Evolutionary conservation across 2,329 filamentous ascomycete genomes (phyloP).

Genomic region (Exophiala phaeomuriformis): DNA sequence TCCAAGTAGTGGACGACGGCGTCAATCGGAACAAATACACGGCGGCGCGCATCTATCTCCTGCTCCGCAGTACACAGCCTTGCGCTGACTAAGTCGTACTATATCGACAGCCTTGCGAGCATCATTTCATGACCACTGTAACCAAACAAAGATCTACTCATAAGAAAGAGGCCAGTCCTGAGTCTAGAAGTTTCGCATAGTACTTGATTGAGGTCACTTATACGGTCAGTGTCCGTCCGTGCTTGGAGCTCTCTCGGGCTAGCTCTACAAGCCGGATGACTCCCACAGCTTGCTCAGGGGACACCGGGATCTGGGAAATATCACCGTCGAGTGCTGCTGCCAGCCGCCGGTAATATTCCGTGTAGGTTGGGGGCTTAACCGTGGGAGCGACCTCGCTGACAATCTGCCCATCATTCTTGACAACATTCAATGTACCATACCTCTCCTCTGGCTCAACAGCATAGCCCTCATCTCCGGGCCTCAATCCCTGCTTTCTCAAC

Average conservation of each 20-base stretch:
- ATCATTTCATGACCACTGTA: no score
- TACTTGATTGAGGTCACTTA: neutral
- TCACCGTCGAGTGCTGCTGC: slow-evolving; percentile 46
- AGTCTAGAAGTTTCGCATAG: no score
- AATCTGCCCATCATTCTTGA: slow-evolving; percentile 45
- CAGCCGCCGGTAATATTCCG: slow-evolving; percentile 56
- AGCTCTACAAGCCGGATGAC: slow-evolving; percentile 53
- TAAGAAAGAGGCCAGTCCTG: no score
- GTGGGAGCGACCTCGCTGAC: slow-evolving; percentile 49
- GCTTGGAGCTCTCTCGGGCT: slow-evolving; percentile 47
- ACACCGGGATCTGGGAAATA: slow-evolving; percentile 48
- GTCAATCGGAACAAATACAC: no score
- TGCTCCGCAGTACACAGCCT: neutral
- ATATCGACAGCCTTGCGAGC: no score
- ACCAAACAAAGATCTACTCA: no score
- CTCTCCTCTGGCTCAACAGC: slow-evolving; percentile 55
- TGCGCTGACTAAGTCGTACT: neutral
- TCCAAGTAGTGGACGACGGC: no score
- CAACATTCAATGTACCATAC: slow-evolving; percentile 53
- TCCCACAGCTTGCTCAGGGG: slow-evolving; percentile 46
- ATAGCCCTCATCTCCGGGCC: slow-evolving; percentile 56
- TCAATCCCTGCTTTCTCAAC: slow-evolving; percentile 53
- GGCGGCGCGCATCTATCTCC: no score
- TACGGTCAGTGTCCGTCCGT: slow-evolving; percentile 42
- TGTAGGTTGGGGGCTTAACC: slow-evolving; percentile 60